These are phyloP conservation scores for Warburgia ugandensis DNA, from an alignment of 164 flowering plant species.

Conservation along the genomic window DNA sequence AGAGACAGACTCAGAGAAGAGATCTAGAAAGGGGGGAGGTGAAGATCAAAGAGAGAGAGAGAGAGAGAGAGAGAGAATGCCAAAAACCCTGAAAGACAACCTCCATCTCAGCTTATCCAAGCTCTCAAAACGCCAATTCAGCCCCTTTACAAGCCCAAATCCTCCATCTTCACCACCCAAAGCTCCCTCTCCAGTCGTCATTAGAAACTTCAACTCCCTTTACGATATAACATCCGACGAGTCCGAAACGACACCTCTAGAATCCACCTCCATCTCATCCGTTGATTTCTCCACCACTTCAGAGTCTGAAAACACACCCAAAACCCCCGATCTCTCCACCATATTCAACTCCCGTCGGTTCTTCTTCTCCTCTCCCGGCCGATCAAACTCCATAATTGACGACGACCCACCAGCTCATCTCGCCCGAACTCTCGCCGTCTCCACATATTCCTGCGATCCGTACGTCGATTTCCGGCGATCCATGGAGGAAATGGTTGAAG, in stretches of 20 bases:
- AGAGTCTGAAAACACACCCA: conserved; percentile 10
- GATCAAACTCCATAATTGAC: conserved; percentile 53
- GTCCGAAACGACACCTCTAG: background rate
- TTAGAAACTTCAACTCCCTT: conserved; percentile 49
- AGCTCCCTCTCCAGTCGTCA: too few species aligned
- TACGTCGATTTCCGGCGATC: conserved; percentile 71
- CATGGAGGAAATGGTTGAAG: conserved; percentile 95
- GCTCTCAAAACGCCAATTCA: conserved; percentile 14
- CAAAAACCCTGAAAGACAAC: conserved; percentile 30
- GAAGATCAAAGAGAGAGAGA: background rate
- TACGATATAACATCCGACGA: conserved; percentile 21
- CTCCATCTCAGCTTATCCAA: conserved; percentile 46
- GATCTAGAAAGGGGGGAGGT: background rate
- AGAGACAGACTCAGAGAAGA: background rate
- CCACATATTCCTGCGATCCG: conserved; percentile 47
- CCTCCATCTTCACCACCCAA: too few species aligned
- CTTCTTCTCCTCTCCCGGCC: conserved; percentile 84
- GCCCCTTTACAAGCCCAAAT: background rate
- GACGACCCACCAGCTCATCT: conserved; percentile 3
- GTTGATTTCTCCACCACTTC: conserved; percentile 16
- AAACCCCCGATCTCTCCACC: conserved; percentile 44
- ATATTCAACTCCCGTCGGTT: conserved; percentile 62
- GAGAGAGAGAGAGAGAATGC: conserved; percentile 17
- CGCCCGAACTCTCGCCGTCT: conserved; percentile 38
- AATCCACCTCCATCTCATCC: conserved; percentile 12